Percentiles rank a stretch among this genome's conserved stretches.
Evolutionary conservation across 2,329 filamentous ascomycete species (phyloP).

Genomic region (Elsinoe fawcettii): DNA sequence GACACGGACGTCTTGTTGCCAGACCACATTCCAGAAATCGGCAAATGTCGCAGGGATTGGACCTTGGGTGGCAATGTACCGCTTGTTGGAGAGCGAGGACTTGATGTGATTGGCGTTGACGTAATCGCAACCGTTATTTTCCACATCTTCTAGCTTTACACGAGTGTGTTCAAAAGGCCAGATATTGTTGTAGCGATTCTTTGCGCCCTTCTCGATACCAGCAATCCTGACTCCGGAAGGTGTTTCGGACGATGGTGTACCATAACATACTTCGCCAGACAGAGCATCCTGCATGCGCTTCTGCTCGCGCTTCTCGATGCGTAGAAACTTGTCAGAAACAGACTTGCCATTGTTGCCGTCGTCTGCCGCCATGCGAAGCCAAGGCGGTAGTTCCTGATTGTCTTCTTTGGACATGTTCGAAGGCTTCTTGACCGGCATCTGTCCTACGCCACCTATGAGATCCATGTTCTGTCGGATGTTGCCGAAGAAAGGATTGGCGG

Average conservation of each 20-base stretch:
- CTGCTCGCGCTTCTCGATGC: slow-evolving; percentile 78
- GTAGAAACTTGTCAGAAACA: slow-evolving; percentile 75
- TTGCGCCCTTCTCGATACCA: slow-evolving; percentile 86
- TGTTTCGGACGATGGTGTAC: slow-evolving; percentile 31
- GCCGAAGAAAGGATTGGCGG: slow-evolving; percentile 81
- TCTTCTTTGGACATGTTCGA: slow-evolving; percentile 41
- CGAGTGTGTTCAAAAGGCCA: slow-evolving; percentile 91
- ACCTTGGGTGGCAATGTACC: slow-evolving; percentile 92
- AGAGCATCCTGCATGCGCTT: slow-evolving; percentile 84
- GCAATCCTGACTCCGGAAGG: slow-evolving; percentile 59
- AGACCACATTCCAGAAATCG: slow-evolving; percentile 96
- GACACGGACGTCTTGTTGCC: slow-evolving; percentile 92
- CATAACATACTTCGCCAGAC: slow-evolving; percentile 52
- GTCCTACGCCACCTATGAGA: slow-evolving; percentile 83
- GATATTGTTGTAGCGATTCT: slow-evolving; percentile 97
- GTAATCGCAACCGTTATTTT: slow-evolving; percentile 72
- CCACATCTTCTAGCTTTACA: slow-evolving; percentile 66
- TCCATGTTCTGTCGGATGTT: slow-evolving; percentile 98
- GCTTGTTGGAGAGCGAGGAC: slow-evolving; percentile 73
- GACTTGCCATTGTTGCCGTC: slow-evolving; percentile 64
- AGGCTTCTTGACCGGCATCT: slow-evolving; percentile 57
- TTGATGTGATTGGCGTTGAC: slow-evolving; percentile 88
- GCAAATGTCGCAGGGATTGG: slow-evolving; percentile 87
- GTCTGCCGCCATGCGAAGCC: slow-evolving; percentile 65
- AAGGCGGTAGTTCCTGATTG: slow-evolving; percentile 57